Evolutionary conservation across 495 filamentous ascomycete genomes (phyloP).

Genomic region (Talaromyces liani): DNA sequence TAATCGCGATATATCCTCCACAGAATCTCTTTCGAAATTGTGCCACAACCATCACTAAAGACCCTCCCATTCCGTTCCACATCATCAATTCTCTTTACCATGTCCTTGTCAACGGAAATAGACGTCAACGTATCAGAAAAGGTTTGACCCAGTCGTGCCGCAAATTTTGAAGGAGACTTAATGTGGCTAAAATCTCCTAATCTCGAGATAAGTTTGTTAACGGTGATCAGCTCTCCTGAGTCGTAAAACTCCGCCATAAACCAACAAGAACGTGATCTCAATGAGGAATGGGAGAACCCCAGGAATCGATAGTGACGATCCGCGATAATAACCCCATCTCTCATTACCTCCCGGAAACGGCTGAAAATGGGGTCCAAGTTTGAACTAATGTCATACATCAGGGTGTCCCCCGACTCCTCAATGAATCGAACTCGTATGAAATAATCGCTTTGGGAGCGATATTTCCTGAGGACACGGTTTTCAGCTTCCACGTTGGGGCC

Average conservation of each 20-base stretch:
- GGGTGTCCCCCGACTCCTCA: slow-evolving; percentile 62
- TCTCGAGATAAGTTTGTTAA: slow-evolving; percentile 45
- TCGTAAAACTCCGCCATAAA: slow-evolving; percentile 64
- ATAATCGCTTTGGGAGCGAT: slow-evolving; percentile 50
- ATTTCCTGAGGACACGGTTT: slow-evolving; percentile 71
- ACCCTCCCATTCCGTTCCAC: slow-evolving; percentile 30
- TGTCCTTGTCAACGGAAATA: slow-evolving; percentile 19
- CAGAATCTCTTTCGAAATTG: slow-evolving; percentile 42
- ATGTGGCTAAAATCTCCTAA: slow-evolving; percentile 63
- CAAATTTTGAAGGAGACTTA: slow-evolving; percentile 62
- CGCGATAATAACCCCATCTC: slow-evolving; percentile 51
- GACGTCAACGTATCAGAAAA: slow-evolving; percentile 67
- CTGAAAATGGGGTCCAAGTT: slow-evolving; percentile 42
- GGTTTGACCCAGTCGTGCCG: slow-evolving; percentile 75
- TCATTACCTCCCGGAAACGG: slow-evolving; percentile 52
- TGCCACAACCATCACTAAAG: slow-evolving; percentile 77
- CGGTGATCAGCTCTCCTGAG: slow-evolving; percentile 26
- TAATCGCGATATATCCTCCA: slow-evolving; percentile 10
- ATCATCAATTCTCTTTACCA: slow-evolving; percentile 27
- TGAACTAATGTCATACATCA: slow-evolving; percentile 49
- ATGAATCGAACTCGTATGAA: slow-evolving; percentile 66
- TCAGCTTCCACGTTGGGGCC: slow-evolving; percentile 64
- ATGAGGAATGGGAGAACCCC: slow-evolving; percentile 75
- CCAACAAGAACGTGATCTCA: slow-evolving; percentile 32
- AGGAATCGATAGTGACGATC: slow-evolving; percentile 60